phyloP scores from a whole-genome alignment of 805 yeast species.

The Wickerhamomyces pijperi region DNA sequence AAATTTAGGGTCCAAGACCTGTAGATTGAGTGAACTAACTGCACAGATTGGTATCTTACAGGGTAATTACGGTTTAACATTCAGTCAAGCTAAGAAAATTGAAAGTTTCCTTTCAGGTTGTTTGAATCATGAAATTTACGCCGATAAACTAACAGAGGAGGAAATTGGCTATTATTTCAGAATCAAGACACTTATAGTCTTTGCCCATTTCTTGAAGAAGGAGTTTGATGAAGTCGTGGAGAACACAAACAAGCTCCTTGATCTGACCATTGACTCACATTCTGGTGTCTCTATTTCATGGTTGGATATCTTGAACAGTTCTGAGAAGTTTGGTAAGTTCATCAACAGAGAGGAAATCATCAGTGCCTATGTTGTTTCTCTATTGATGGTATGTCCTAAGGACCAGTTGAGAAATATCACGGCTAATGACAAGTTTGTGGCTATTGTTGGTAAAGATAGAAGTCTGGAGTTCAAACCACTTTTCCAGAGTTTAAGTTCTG shows the following conservation, averaged over 20 bases:
- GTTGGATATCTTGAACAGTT: slow-evolving; percentile 9
- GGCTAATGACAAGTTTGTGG: slow-evolving; percentile 9
- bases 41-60: slow-evolving; percentile 16
- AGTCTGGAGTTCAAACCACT: slow-evolving; percentile 15
- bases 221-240: slow-evolving; percentile 12
- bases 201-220: slow-evolving; percentile 15
- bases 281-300: slow-evolving; percentile 10
- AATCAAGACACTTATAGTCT: slow-evolving; percentile 14
- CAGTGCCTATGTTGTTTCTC: slow-evolving; percentile 11
- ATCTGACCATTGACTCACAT: slow-evolving; percentile 10
- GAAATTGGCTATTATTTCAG: slow-evolving; percentile 19
- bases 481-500: slow-evolving; percentile 14
- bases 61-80: slow-evolving; percentile 5
- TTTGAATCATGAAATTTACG: slow-evolving; percentile 13
- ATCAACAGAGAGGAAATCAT: slow-evolving; percentile 14
- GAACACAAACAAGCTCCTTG: slow-evolving; percentile 6
- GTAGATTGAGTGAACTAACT: slow-evolving; percentile 12
- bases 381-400: slow-evolving; percentile 9
- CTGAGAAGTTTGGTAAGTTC: slow-evolving; percentile 10
- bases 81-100: slow-evolving; percentile 16
- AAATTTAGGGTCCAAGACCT: slow-evolving; percentile 7
- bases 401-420: slow-evolving; percentile 9
- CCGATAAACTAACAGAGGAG: slow-evolving; percentile 12
- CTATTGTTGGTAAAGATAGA: slow-evolving; percentile 11
- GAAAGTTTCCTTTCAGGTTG: slow-evolving; percentile 14